Base-by-base conservation (phyloP, 2,329 filamentous ascomycete species). In the Colletotrichum truncatum region DNA sequence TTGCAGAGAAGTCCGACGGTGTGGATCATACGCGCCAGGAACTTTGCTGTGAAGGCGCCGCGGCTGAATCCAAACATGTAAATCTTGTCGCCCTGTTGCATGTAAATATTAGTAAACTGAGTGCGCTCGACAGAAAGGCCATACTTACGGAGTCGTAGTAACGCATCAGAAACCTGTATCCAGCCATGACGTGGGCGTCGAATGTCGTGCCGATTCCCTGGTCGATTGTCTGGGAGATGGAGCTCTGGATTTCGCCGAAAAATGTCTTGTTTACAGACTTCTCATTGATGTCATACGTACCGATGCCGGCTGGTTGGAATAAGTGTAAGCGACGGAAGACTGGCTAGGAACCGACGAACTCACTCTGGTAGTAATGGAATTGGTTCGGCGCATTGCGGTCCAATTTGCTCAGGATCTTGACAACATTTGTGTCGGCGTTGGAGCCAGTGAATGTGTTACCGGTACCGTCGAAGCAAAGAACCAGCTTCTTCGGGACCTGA, bases 21-120 rank as follows among this genome's bases (percentile, higher is more conserved):
- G 59, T 82, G 74, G 39, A 86, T 73, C 84, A 86, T 85, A 46
- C 82, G 78, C 0, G 84, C 80, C 1, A 86, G 76, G 68, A 86
- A 85, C 21, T 81, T 81, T n/a, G 84, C 84, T 1, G 82, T 85
- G 68, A 82, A 85, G 11, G 84, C 83, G 2, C 84, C 84, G 21
- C 84, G 80, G 7, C 80, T 82, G 70, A 86, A 86, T 11, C 84
- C 84, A 49, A 86, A 86, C 69, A 86, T 81, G 68, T 85, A 87
- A 32, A 87, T 84, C 51, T 81, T 80, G 67, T 84, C 83, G 0
- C 78, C 81, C 71, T 82, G 70, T 16, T 11, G 21, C 12, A 9
- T 18, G 11, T 45, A 4, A 3, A 11, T 1, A 11, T 25, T 14
- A 36, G 34, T n/a, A 36, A 4, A 5, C 1, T n/a, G 5, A 6